phyloP scores from a whole-genome alignment of 371 early-diverging fungal genomes.

The Mucor lusitanicus region DNA sequence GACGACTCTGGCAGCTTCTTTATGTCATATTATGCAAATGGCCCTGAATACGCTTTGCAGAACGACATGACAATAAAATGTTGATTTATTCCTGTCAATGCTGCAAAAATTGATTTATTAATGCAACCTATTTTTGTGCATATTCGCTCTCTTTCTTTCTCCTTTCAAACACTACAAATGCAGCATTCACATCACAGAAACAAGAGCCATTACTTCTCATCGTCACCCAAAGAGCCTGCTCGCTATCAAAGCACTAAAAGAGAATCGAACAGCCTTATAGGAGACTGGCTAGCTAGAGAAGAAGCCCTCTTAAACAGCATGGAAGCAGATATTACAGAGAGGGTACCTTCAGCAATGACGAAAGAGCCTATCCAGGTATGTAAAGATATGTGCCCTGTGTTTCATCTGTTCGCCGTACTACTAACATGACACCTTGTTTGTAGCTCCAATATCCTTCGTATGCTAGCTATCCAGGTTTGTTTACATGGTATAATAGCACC shows the following conservation, averaged over 20 bases:
- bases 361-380: neutral
- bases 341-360: neutral
- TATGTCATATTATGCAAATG: neutral
- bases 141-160: neutral
- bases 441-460: neutral
- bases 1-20: neutral
- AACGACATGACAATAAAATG: too few species aligned
- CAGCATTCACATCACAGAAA: too few species aligned
- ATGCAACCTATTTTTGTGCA: neutral
- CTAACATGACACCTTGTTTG: neutral
- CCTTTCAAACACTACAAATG: neutral
- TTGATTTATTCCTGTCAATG: neutral
- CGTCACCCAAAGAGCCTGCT: neutral
- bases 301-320: constrained; percentile 17
- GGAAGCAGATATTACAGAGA: neutral
- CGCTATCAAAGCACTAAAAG: neutral
- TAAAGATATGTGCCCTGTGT: neutral
- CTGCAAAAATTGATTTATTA: neutral
- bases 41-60: too few species aligned
- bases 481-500: neutral
- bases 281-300: constrained; percentile 37
- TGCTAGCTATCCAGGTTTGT: neutral
- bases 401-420: neutral
- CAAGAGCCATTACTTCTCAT: neutral
- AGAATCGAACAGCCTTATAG: neutral